phyloP scores from a whole-genome alignment of 2,329 filamentous ascomycete species.

The Hymenoscyphus albidus region DNA sequence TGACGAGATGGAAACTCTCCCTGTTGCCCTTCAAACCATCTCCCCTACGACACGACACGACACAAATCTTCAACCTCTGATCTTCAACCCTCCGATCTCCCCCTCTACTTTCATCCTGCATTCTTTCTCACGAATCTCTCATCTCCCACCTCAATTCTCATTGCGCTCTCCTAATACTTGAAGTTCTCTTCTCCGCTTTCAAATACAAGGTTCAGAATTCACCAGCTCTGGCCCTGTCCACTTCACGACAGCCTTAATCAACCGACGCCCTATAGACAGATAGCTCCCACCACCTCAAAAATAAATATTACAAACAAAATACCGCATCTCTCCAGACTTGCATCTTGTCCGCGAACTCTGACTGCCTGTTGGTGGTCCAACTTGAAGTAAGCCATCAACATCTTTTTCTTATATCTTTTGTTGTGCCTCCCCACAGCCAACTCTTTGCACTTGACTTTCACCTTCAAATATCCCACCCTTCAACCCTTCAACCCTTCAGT shows the following conservation, averaged over 20 bases:
- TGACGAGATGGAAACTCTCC: not conserved
- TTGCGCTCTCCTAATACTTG: not conserved
- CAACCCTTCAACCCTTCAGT: not conserved
- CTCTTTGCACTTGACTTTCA: not conserved
- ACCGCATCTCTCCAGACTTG: not conserved
- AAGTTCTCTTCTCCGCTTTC: not conserved
- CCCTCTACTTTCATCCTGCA: not conserved
- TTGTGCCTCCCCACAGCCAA: not conserved
- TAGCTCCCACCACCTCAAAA: not conserved
- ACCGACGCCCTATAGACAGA: not conserved
- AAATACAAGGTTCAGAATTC: not conserved
- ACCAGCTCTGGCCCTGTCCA: not conserved
- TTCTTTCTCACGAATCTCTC: not conserved
- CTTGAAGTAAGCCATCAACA: not conserved
- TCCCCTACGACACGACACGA: not conserved
- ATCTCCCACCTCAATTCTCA: not conserved
- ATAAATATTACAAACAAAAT: not conserved
- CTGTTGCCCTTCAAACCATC: not conserved
- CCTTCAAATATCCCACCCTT: not conserved
- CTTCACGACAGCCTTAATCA: not conserved
- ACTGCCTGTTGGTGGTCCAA: not conserved
- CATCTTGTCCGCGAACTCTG: not conserved
- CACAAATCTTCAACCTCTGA: not conserved
- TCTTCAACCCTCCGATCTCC: not conserved
- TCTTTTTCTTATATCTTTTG: not conserved